Percentiles rank a stretch among this genome's conserved stretches.
phyloP scores from a whole-genome alignment of 805 yeast species.

The Metschnikowia dekortorum region DNA sequence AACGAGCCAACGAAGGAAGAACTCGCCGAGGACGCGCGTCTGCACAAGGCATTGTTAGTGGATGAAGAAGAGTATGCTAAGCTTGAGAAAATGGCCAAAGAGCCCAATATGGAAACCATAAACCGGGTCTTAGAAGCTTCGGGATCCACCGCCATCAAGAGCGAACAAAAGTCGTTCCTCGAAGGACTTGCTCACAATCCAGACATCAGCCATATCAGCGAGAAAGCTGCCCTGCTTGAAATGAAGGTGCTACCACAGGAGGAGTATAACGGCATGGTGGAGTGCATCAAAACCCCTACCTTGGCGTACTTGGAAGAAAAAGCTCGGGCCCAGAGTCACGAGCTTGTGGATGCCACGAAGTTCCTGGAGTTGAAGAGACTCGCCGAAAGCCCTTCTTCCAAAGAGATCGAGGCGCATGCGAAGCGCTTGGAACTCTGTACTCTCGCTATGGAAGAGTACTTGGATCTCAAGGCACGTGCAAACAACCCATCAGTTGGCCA shows the following conservation, averaged over 20 bases:
- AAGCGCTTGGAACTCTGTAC: neutral
- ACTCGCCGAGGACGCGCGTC: conserved; percentile 6
- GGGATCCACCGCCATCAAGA: conserved; percentile 10
- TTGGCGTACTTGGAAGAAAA: conserved; percentile 6
- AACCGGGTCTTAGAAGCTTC: conserved; percentile 10
- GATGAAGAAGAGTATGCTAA: neutral
- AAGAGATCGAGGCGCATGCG: conserved; percentile 15
- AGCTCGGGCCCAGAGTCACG: conserved; percentile 5
- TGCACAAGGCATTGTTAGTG: conserved; percentile 1
- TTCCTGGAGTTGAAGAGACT: conserved; percentile 10
- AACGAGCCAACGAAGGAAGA: conserved; percentile 15
- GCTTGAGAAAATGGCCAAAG: conserved; percentile 24
- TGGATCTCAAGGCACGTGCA: neutral
- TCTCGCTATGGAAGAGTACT: neutral
- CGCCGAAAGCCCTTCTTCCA: conserved; percentile 16
- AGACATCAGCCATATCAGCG: conserved; percentile 14
- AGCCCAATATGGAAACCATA: conserved; percentile 24
- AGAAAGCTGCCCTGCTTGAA: conserved; percentile 12
- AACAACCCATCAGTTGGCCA: conserved; percentile 5
- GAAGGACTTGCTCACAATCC: conserved; percentile 30
- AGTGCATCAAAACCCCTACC: conserved; percentile 4
- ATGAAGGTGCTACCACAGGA: conserved; percentile 6
- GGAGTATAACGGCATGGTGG: conserved; percentile 3
- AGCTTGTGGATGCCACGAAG: conserved; percentile 1
- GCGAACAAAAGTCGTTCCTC: conserved; percentile 14